Percentiles rank a stretch among this genome's conserved stretches.
Conservation (phyloP, 805 yeast genomes). For the Saccharomyces mikatae region DNA sequence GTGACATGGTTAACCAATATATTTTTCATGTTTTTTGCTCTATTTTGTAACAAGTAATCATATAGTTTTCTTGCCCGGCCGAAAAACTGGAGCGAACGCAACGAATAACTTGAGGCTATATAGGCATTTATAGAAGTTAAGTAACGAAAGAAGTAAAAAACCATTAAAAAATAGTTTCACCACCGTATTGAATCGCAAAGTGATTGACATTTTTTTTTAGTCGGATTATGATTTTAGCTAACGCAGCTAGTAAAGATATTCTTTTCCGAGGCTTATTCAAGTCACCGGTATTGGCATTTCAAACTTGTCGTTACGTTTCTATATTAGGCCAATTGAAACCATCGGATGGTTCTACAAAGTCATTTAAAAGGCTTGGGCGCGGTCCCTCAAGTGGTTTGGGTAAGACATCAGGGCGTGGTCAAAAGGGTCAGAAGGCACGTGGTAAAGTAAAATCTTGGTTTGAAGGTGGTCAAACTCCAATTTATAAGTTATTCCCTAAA, state of each 20-base stretch:
- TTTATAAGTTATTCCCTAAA: constrained; percentile 76
- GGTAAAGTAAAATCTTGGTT: constrained; percentile 86
- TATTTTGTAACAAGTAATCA: neutral
- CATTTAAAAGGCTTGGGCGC: constrained; percentile 77
- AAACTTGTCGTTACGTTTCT: constrained; percentile 33
- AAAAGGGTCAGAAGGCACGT: constrained; percentile 97
- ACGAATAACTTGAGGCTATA: neutral
- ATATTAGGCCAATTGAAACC: constrained; percentile 50
- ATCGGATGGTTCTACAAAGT: constrained; percentile 50
- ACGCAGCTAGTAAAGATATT: neutral
- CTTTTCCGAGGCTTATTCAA: neutral
- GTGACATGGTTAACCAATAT: no score
- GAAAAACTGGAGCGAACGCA: neutral
- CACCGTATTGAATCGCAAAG: neutral
- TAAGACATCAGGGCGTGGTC: constrained; percentile 95
- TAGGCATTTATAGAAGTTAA: neutral
- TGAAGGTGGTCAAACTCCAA: constrained; percentile 98
- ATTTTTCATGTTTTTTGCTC: no score
- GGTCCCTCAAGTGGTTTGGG: constrained; percentile 93
- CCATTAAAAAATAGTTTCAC: neutral
- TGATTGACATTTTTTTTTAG: neutral
- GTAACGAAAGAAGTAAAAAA: neutral
- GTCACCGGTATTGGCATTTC: neutral
- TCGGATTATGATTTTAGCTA: neutral
- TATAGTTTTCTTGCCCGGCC: neutral